These are phyloP conservation scores for Babjeviella inositovora DNA, from an alignment of 805 yeast species.

Conservation along the genomic window DNA sequence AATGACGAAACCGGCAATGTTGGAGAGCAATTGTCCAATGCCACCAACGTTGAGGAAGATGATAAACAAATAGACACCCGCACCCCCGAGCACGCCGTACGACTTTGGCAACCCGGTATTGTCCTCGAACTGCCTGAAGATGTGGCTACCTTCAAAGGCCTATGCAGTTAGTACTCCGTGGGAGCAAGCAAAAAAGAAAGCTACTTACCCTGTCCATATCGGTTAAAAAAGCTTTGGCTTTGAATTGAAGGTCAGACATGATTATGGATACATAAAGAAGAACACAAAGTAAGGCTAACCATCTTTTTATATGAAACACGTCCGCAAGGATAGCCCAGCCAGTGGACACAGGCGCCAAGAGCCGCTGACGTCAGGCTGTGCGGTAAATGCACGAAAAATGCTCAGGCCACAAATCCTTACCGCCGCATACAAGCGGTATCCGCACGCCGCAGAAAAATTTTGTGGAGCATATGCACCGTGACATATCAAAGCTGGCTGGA, in stretches of 20 bases:
- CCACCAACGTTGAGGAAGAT: conserved; percentile 89
- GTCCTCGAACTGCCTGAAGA: conserved; percentile 14
- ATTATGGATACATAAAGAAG: conserved; percentile 1
- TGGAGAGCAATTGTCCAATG: conserved; percentile 84
- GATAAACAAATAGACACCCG: conserved; percentile 51
- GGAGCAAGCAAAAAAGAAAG: conserved; percentile 1
- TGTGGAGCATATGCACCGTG: too few species aligned
- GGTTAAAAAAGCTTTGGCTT: conserved; percentile 27
- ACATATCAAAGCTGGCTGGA: too few species aligned
- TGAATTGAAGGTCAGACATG: conserved; percentile 27
- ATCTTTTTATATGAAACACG: background rate
- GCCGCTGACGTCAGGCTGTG: too few species aligned
- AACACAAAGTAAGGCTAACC: background rate
- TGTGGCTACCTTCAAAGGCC: conserved; percentile 1
- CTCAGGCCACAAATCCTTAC: too few species aligned
- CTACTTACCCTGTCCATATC: conserved; percentile 28
- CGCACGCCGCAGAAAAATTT: too few species aligned
- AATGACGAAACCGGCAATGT: conserved; percentile 77
- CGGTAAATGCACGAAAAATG: too few species aligned
- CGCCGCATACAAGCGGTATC: too few species aligned
- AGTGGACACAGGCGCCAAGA: too few species aligned
- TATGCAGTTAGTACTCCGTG: background rate
- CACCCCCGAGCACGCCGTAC: conserved; percentile 59
- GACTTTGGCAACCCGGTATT: conserved; percentile 63
- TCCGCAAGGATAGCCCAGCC: too few species aligned